Evolutionary conservation across 768 basidiomycete species (phyloP).

Genomic region (Mycena epipterygia): DNA sequence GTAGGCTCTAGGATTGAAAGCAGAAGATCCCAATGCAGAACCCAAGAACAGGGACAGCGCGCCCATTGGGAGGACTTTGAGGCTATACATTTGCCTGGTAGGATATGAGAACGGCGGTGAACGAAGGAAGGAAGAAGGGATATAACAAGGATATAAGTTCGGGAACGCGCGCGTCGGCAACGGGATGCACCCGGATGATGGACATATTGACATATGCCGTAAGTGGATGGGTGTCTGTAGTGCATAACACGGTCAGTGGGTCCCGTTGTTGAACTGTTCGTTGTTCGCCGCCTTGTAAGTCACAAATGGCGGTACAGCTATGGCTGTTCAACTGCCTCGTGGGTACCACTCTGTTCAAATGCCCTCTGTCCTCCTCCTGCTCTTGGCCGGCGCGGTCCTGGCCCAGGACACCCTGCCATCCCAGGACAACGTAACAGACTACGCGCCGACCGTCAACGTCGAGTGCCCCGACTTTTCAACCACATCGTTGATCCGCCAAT

Average conservation of each 20-base stretch:
- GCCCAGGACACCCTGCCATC: conserved; percentile 33
- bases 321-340: conserved; percentile 34
- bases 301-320: no score
- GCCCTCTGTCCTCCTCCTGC: conserved; percentile 24
- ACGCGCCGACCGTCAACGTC: conserved; percentile 64
- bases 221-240: no score
- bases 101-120: no score
- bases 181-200: no score
- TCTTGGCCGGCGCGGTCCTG: conserved; percentile 25
- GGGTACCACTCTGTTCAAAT: conserved; percentile 21
- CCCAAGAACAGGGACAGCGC: conserved; percentile 4
- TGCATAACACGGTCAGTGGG: no score
- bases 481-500: conserved; percentile 63
- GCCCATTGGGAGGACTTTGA: conserved; percentile 5
- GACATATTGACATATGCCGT: no score
- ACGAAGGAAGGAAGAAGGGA: no score
- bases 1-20: conserved; percentile 58
- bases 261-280: no score
- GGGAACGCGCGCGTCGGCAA: no score
- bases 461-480: conserved; percentile 66
- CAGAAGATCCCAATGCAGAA: not conserved
- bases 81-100: conserved; percentile 16
- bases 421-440: conserved; percentile 57
- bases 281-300: no score
- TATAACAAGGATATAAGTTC: no score